Conservation (phyloP, 179 eudicot genomes). For the Patellifolia procumbens region DNA sequence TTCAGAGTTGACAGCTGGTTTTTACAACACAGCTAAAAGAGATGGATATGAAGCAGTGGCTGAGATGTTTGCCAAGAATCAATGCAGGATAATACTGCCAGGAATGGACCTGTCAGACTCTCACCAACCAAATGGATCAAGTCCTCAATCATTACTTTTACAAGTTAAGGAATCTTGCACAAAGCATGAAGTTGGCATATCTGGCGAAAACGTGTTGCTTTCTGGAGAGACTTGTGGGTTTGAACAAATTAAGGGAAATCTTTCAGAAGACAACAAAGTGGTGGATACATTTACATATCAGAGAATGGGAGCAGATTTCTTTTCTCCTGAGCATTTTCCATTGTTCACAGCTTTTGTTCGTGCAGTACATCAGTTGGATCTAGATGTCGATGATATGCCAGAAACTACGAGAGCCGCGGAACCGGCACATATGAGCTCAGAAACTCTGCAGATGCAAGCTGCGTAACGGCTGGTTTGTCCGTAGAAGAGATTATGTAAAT, state of each 20-base stretch:
- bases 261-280: slow-evolving; percentile 36
- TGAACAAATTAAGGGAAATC: slow-evolving; percentile 50
- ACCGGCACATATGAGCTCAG: slow-evolving; percentile 19
- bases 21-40: slow-evolving; percentile 62
- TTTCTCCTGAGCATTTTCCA: slow-evolving; percentile 77
- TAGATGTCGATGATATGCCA: slow-evolving; percentile 50
- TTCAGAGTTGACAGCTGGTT: slow-evolving; percentile 72
- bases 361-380: slow-evolving; percentile 38
- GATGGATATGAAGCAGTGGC: slow-evolving; percentile 66
- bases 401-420: slow-evolving; percentile 25
- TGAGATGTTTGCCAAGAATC: slow-evolving; percentile 52
- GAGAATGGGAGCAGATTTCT: slow-evolving; percentile 85
- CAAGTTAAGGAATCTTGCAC: slow-evolving; percentile 54
- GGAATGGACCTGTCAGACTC: slow-evolving; percentile 71
- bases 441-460: slow-evolving; percentile 39
- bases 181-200: slow-evolving; percentile 45
- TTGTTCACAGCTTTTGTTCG: slow-evolving; percentile 51
- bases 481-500: slow-evolving; percentile 9
- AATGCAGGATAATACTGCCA: slow-evolving; percentile 55
- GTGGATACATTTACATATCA: slow-evolving; percentile 69
- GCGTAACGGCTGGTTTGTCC: not conserved
- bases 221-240: slow-evolving; percentile 40
- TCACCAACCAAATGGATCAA: slow-evolving; percentile 40
- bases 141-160: slow-evolving; percentile 49
- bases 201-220: slow-evolving; percentile 57